Base-by-base conservation (phyloP, 2,329 filamentous ascomycete genomes). In the Purpureocillium lavendulum region DNA sequence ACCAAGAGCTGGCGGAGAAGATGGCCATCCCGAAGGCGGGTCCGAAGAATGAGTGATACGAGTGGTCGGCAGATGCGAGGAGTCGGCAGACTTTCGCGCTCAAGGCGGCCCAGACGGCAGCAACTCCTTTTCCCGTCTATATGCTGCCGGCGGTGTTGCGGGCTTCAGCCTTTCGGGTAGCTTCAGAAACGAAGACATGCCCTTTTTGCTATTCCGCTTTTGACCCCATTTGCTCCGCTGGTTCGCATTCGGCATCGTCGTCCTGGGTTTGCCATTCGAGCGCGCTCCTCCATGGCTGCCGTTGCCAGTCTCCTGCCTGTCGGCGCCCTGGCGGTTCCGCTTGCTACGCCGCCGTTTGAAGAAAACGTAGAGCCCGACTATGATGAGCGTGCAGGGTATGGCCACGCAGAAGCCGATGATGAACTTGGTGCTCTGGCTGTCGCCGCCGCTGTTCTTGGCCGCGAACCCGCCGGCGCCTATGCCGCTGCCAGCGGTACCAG, bases 321-420 rank as follows among this genome's bases (percentile, higher is more conserved):
- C 33, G 30, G 13, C 9, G 30, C 15, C 9, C 30, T 33, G 26
- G 21, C 21, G 21, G 21, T 10, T 10, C 6, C 21, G 21, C 21
- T 30, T 39, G 30, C 33, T 33, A 16, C 14, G 16, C 4, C 12
- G 38, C n/a, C 38, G 37, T 24, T 18, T 32, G 28, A 16, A 40
- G 33, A 37, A 33, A 18, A 33, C 34, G 28, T 32, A 29, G 16
- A 36, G 30, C 14, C 36, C 31, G 34, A 41, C 41, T n/a, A 43
- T 33, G 21, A 36, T 30, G 33, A 35, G 36, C 29, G 34, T 32
- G 29, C 34, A 36, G 26, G 24, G 33, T 13, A 33, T 21, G 15
- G 38, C 33, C 37, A 40, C 37, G 15, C 37, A 39, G 30, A 39
- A 33, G 14, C 30, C 35, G 21, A 36, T 36, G 18, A 36, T 36